Conservation (phyloP, 495 filamentous ascomycete genomes). For the Venustampulla echinocandica region DNA sequence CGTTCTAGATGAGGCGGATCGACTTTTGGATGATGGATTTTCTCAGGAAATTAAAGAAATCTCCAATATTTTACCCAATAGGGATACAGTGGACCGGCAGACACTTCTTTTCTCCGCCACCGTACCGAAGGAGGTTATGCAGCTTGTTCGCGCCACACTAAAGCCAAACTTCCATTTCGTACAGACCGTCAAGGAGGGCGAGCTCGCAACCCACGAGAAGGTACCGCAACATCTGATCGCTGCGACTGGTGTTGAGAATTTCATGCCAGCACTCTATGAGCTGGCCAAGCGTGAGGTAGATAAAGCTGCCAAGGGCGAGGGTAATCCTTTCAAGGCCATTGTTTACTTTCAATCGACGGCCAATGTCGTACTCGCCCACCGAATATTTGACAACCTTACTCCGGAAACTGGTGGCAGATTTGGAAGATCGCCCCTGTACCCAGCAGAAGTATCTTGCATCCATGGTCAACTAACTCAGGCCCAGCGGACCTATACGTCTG, state of each 20-base stretch:
- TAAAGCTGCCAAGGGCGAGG: constrained; percentile 13
- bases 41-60: constrained; percentile 67
- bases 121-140: constrained; percentile 72
- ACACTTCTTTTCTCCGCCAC: constrained; percentile 94
- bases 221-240: constrained; percentile 70
- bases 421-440: constrained; percentile 34
- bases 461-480: constrained; percentile 70
- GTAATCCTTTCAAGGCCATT: constrained; percentile 82
- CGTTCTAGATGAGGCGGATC: constrained; percentile 91
- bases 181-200: constrained; percentile 70
- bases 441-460: constrained; percentile 53
- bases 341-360: constrained; percentile 78
- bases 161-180: constrained; percentile 73
- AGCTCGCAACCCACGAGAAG: constrained; percentile 71
- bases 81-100: constrained; percentile 55
- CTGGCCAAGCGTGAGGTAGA: constrained; percentile 50
- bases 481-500: constrained; percentile 55
- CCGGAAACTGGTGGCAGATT: constrained; percentile 19
- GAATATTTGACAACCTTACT: constrained; percentile 49
- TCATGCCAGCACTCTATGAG: constrained; percentile 67
- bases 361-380: constrained; percentile 52
- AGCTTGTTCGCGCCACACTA: constrained; percentile 56
- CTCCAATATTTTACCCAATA: constrained; percentile 53
- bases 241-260: constrained; percentile 62
- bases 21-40: constrained; percentile 86